Conservation (phyloP, 2,329 filamentous ascomycete species). For the Coleophoma eucalyptorum region DNA sequence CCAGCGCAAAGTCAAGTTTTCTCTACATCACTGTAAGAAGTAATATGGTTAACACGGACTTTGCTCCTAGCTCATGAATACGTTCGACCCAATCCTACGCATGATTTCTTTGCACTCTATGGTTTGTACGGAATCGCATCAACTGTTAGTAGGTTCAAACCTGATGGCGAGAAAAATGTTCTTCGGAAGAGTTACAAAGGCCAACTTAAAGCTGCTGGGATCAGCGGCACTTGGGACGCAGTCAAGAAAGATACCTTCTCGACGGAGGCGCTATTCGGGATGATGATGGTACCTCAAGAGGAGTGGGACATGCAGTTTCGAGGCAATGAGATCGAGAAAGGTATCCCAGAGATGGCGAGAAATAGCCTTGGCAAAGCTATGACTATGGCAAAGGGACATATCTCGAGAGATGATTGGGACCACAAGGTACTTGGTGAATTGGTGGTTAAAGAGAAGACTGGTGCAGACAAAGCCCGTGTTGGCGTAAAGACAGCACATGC, state of each 20-base stretch:
- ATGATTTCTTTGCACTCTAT: slow-evolving; percentile 58
- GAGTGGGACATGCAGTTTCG: slow-evolving; percentile 52
- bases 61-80: slow-evolving; percentile 23
- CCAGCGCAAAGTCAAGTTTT: slow-evolving; percentile 8
- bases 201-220: slow-evolving; percentile 60
- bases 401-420: slow-evolving; percentile 54
- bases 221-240: slow-evolving; percentile 58
- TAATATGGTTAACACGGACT: slow-evolving; percentile 29
- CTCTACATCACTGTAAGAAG: slow-evolving; percentile 16
- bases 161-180: slow-evolving; percentile 64
- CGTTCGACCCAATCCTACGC: slow-evolving; percentile 43
- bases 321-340: slow-evolving; percentile 50
- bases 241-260: slow-evolving; percentile 50
- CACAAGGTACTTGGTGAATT: slow-evolving; percentile 55
- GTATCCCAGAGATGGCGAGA: slow-evolving; percentile 42
- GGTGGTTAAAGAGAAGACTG: slow-evolving; percentile 10
- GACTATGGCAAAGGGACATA: slow-evolving; percentile 52
- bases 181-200: slow-evolving; percentile 67
- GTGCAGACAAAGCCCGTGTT: not conserved
- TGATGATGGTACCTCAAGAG: slow-evolving; percentile 49
- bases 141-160: slow-evolving; percentile 59
- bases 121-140: slow-evolving; percentile 51
- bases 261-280: slow-evolving; percentile 46
- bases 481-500: not conserved
- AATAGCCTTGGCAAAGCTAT: slow-evolving; percentile 45